Evolutionary conservation across 768 basidiomycete genomes (phyloP), one percentile per base, ranked within the genome.

Genomic region (Boletus tomentosulus): DNA sequence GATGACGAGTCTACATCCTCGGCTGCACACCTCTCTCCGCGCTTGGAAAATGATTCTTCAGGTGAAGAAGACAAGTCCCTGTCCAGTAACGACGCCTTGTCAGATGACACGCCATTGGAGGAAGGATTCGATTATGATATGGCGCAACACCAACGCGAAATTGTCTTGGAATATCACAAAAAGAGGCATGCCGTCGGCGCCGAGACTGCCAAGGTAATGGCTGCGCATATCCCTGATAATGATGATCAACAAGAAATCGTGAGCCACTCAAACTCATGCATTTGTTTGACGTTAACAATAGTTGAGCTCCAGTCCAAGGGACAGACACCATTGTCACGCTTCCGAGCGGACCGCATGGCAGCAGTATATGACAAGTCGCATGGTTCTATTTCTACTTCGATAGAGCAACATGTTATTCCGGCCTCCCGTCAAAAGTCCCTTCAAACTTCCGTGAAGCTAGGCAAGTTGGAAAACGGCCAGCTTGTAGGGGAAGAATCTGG

Each of bases 121-220:
- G 80, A 84, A 39, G 79, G 76, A 39, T 73, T 76, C 25, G 84
- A 89, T 60, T 70, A 83, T 31, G 82, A 88, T 58, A 75, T 73
- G 46, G 85, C 81, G 24, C 79, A 74, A 48, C 86, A 87, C 60
- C 86, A 89, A 58, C 83, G 87, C 28, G 88, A 90, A 65, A 78
- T 91, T 58, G 83, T 85, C 16, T 62, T 90, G 39, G 83, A 83
- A 58, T 91, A 92, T 62, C 76, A 85, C 65, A 71, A 76, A 57
- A 86, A 83, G 64, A 81, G 86, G 46, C 70, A 68, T 34, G 72
- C 72, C 16, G 77, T 90, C 48, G 82, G 83, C 1, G 72, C 78
- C 37, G 78, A 78, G 44, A 78, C 81, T 42, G 72, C 78, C 13
- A 72, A 73, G 38, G 79, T 77, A 10, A 76, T 87, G 74, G 71